These are phyloP conservation scores for Pseudofabraea citricarpa DNA, from an alignment of 2,329 filamentous ascomycete genomes.

Conservation along the genomic window DNA sequence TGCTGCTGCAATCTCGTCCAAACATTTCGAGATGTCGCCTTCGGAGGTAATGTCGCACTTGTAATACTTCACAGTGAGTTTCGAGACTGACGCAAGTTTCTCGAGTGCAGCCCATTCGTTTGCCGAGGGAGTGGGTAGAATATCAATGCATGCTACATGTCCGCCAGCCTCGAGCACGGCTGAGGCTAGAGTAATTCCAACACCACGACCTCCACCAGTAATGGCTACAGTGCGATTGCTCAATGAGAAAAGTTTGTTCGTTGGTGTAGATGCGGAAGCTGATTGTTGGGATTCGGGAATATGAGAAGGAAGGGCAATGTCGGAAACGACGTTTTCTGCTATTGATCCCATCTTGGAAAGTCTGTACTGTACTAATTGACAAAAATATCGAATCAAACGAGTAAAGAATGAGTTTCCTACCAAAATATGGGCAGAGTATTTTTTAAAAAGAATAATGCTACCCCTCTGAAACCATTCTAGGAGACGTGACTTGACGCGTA, in stretches of 20 bases:
- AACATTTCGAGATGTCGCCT: constrained; percentile 29
- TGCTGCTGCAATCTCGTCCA: constrained; percentile 33
- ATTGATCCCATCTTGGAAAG: constrained; percentile 1
- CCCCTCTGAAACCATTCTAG: background rate
- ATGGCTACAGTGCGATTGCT: constrained; percentile 34
- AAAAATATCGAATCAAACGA: no score
- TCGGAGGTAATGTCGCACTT: constrained; percentile 44
- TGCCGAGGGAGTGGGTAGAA: constrained; percentile 33
- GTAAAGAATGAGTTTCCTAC: no score
- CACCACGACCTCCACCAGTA: constrained; percentile 44
- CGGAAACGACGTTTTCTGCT: constrained; percentile 4
- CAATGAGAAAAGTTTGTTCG: constrained; percentile 36
- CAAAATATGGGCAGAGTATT: no score
- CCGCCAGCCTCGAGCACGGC: constrained; percentile 45
- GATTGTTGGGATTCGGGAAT: constrained; percentile 27
- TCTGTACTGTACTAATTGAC: background rate
- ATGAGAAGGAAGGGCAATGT: constrained; percentile 4
- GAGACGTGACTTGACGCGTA: constrained; percentile 1
- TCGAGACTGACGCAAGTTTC: constrained; percentile 33
- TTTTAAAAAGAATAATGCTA: background rate
- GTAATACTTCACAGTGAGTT: constrained; percentile 28
- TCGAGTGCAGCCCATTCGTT: constrained; percentile 37
- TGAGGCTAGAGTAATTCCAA: constrained; percentile 42
- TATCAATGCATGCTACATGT: constrained; percentile 43
- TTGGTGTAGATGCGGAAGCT: constrained; percentile 20